Conservation (phyloP, 163 green algal species). For the Scenedesmus sp. region DNA sequence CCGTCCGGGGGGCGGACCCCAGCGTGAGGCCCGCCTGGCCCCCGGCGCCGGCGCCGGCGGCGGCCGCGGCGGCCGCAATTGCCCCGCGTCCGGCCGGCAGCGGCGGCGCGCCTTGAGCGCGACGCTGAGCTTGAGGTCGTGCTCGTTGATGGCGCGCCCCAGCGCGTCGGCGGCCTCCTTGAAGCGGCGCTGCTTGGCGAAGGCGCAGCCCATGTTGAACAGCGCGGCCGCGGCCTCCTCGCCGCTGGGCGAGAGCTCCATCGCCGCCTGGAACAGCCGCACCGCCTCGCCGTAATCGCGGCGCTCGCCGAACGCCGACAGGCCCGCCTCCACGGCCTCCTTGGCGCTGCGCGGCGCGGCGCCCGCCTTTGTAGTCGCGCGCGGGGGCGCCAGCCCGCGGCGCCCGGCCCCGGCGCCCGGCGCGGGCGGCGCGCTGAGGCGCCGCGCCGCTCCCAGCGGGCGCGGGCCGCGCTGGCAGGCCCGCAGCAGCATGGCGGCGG, state of each 20-base stretch:
- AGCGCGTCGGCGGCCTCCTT: slow-evolving; percentile 81
- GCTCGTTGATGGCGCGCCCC: slow-evolving; percentile 80
- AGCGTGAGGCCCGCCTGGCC: no score
- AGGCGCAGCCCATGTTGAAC: slow-evolving; percentile 92
- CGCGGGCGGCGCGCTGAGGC: no score
- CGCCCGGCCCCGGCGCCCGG: no score
- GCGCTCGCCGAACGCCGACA: slow-evolving; percentile 51
- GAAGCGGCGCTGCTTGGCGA: slow-evolving; percentile 83
- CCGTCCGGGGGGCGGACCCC: no score
- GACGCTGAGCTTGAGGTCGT: slow-evolving; percentile 85
- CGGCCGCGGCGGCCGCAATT: no score
- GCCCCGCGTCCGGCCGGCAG: no score
- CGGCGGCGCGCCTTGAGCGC: slow-evolving; percentile 80
- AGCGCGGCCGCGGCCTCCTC: slow-evolving; percentile 87
- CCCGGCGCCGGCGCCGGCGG: no score
- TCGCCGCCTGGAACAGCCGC: slow-evolving; percentile 70
- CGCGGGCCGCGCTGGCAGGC: no score
- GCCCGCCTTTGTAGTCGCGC: no score
- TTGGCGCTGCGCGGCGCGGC: slow-evolving; percentile 49
- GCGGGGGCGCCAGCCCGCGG: no score
- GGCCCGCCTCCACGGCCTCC: slow-evolving; percentile 63
- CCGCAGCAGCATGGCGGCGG: no score
- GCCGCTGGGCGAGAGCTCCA: slow-evolving; percentile 75
- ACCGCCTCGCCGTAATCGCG: slow-evolving; percentile 69
- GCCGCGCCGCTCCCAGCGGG: no score